Evolutionary conservation across 257 asterid genomes (phyloP).

Genomic region (Plantago major): DNA sequence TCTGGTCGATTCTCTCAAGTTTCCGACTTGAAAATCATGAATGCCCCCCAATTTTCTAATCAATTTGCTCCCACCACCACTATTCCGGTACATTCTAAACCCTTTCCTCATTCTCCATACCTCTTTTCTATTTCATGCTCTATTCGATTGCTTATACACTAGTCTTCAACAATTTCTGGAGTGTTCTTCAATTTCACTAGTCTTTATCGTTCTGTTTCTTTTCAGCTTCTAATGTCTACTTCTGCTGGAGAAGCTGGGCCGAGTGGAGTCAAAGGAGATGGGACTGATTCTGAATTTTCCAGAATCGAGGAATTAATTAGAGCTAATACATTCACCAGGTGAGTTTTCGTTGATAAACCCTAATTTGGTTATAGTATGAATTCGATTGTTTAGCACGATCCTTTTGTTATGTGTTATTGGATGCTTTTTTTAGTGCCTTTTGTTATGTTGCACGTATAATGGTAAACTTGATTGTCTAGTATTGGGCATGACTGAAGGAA

Average conservation of each 20-base stretch:
- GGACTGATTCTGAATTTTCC: neutral
- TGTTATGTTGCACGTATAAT: neutral
- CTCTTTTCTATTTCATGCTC: too few relatives aligned
- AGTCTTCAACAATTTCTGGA: too few relatives aligned
- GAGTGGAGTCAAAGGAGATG: neutral
- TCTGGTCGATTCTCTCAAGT: too few relatives aligned
- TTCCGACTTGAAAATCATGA: too few relatives aligned
- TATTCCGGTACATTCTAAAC: too few relatives aligned
- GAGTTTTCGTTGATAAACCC: neutral
- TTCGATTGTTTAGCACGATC: too few relatives aligned
- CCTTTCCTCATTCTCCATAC: too few relatives aligned
- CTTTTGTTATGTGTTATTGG: neutral
- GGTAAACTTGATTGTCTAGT: neutral
- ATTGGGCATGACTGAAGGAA: neutral
- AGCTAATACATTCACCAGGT: constrained; percentile 1
- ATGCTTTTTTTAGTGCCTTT: neutral
- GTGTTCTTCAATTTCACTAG: too few relatives aligned
- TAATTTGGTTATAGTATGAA: neutral
- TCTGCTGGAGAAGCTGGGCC: constrained; percentile 14
- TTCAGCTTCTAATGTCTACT: neutral
- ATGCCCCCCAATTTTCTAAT: too few relatives aligned
- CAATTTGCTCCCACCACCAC: too few relatives aligned
- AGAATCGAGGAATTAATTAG: constrained; percentile 12
- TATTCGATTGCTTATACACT: too few relatives aligned
- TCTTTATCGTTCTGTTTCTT: too few relatives aligned